Conservation (phyloP, 352 stramenopile species). For the Pythium sukuiense region DNA sequence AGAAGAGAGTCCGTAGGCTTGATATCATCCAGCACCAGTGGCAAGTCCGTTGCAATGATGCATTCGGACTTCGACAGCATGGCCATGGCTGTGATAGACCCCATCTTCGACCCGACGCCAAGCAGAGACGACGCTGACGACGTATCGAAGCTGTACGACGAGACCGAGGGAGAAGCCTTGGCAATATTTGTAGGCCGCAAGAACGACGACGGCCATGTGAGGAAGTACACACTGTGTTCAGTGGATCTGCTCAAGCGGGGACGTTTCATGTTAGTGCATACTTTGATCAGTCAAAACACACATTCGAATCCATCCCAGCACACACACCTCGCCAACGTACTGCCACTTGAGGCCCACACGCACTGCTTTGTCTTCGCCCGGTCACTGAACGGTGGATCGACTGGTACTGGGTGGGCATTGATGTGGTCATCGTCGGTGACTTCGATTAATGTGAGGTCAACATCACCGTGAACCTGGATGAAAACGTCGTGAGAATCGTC, state of each 20-base stretch:
- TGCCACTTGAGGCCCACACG: constrained; percentile 47
- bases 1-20: background rate
- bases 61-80: constrained; percentile 17
- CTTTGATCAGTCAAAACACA: background rate
- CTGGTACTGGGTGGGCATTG: background rate
- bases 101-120: background rate
- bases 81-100: constrained; percentile 9
- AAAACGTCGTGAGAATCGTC: background rate
- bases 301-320: too few relatives aligned
- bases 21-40: constrained; percentile 19
- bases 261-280: background rate
- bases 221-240: constrained; percentile 6
- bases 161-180: background rate
- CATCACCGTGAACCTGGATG: constrained; percentile 8
- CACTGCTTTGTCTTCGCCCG: constrained; percentile 29
- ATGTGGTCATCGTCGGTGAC: constrained; percentile 9
- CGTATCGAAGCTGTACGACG: constrained; percentile 7
- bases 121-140: background rate
- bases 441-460: constrained; percentile 32
- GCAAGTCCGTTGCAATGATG: constrained; percentile 15
- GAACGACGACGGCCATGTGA: constrained; percentile 5
- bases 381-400: background rate
- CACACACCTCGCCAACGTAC: constrained; percentile 41
- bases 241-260: background rate
- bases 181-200: background rate